Evolutionary conservation across 2,329 filamentous ascomycete species (phyloP).

Genomic region (Ceratocystis smalleyi): DNA sequence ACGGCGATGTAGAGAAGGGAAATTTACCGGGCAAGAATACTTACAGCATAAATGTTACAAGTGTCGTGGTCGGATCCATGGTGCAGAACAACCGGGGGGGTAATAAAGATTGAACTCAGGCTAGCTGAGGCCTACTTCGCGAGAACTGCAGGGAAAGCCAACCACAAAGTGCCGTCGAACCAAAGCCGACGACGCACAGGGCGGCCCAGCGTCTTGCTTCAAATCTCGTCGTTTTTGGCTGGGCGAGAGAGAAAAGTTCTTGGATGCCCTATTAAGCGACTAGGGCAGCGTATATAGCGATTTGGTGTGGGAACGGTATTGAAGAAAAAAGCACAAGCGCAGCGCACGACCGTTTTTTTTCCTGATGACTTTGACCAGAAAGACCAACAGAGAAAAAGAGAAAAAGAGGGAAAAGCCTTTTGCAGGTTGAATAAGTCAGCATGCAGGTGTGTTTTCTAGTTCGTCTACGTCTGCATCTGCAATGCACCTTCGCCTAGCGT

Average conservation of each 20-base stretch:
- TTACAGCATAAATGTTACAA: slow-evolving; percentile 55
- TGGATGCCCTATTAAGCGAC: too few species aligned
- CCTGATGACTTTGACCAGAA: background rate
- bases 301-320: background rate
- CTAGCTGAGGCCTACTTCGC: background rate
- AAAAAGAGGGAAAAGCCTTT: background rate
- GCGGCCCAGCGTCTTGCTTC: background rate
- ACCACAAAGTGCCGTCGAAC: background rate
- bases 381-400: background rate
- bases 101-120: background rate
- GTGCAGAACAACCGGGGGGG: slow-evolving; percentile 3
- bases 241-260: too few species aligned
- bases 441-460: too few species aligned
- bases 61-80: slow-evolving; percentile 48
- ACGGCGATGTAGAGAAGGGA: background rate
- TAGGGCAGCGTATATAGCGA: too few species aligned
- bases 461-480: background rate
- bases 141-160: background rate
- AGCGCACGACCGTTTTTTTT: background rate
- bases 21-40: slow-evolving; percentile 23
- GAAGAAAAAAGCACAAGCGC: background rate
- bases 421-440: too few species aligned
- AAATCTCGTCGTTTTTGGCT: background rate
- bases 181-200: background rate
- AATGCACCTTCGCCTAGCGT: background rate